A percentile compares a stretch with the other conserved stretches of the same genome.
Evolutionary conservation across 306 rosid genomes (phyloP).

Genomic region (Cucumis sativus): Cucumber_9930_V3 NC_026659.2:22270501-22271000

Average conservation of each 20-base stretch:
- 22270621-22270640: constrained; percentile 95
- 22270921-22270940: constrained; percentile 30
- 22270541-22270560: background rate
- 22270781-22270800: background rate
- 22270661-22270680: background rate
- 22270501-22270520: background rate
- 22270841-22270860: background rate
- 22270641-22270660: constrained; percentile 84
- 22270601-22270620: constrained; percentile 92
- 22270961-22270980: background rate
- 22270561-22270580: constrained; percentile 85
- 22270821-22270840: background rate
- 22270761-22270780: background rate
- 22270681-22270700: background rate
- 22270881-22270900: constrained; percentile 89
- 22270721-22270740: constrained; percentile 15
- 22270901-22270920: constrained; percentile 84
- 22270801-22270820: background rate
- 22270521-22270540: constrained; percentile 35
- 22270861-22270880: constrained; percentile 17
- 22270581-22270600: constrained; percentile 94
- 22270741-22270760: background rate
- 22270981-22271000: background rate
- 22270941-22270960: background rate
- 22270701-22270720: background rate